Conservation (phyloP, 352 stramenopile genomes). For the Globisporangium acanthophoron region DNA sequence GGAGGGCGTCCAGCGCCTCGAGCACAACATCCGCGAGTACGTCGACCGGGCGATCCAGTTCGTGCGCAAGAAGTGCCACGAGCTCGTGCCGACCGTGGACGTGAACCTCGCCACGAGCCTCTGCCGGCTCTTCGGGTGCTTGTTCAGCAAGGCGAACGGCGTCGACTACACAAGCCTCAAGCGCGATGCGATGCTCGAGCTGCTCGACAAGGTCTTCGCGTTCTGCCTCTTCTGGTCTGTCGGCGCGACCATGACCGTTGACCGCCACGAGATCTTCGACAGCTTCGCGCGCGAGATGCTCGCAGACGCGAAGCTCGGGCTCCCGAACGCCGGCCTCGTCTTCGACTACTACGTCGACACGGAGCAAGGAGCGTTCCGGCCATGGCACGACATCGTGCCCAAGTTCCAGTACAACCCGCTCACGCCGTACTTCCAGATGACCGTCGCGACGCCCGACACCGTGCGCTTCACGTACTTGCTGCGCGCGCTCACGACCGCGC, state of each 20-base stretch:
- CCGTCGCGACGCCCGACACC: conserved; percentile 66
- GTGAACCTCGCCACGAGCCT: conserved; percentile 86
- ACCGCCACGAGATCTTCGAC: conserved; percentile 78
- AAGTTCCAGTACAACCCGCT: conserved; percentile 58
- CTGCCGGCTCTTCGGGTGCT: conserved; percentile 80
- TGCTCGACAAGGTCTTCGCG: conserved; percentile 79
- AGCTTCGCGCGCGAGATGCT: conserved; percentile 63
- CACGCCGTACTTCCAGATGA: conserved; percentile 78
- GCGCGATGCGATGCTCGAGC: conserved; percentile 35
- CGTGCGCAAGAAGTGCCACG: conserved; percentile 64
- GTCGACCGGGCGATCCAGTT: conserved; percentile 77
- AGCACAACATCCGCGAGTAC: conserved; percentile 46
- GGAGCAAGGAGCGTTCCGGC: conserved; percentile 33
- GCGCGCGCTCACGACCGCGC: conserved; percentile 46
- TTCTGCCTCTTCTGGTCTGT: conserved; percentile 91
- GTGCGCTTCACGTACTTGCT: conserved; percentile 65
- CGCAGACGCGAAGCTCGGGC: conserved; percentile 35
- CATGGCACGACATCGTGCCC: conserved; percentile 60
- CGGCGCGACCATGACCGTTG: conserved; percentile 74
- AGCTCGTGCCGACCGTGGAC: conserved; percentile 87
- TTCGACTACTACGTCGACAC: conserved; percentile 88
- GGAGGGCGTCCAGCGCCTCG: conserved; percentile 31
- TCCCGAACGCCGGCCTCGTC: conserved; percentile 57
- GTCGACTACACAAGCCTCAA: conserved; percentile 26
- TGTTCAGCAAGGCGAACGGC: conserved; percentile 52